Base-by-base conservation (phyloP, 768 basidiomycete genomes). In the Tulasnella sp. region DNA sequence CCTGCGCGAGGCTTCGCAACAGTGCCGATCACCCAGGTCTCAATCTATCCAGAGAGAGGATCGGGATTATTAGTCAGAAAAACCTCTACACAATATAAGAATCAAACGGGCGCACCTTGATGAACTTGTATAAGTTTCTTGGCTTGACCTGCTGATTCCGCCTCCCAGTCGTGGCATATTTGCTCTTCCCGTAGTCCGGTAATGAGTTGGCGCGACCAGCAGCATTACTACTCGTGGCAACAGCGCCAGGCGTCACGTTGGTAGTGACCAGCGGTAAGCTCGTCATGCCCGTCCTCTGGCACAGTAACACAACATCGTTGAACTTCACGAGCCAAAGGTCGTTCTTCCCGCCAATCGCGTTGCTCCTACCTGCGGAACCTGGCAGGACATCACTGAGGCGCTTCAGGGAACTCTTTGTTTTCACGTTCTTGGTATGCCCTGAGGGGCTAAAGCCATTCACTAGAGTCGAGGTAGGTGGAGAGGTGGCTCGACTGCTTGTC, bases 301-400 rank as follows among this genome's bases (percentile, higher is more conserved):
- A 98, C 48, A 92, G 80, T 38, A 99, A 73, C 4, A 92, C 85
- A 48, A 99, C 95, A 68, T 99, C 96, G 58, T 93, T 94, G 76
- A 99, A 97, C 13, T 85, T 82, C 1, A 99, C 89, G 56, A 94
- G 78, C 96, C 96, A 99, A 45, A 92, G 68, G 66, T 99, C 95
- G 67, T 85, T 84, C 75, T 86, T 88, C 30, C 85, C 67, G 68
- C 84, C 75, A 27, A 80, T 59, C n/a, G 62, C 52, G 11, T 65
- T 61, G 19, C 60, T 45, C 7, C 76, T 77, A 10, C 30, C 24
- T 13, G 65, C 66, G 44, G 75, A 75, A 11, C 77, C 71, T 0
- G 78, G 71, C 21, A 96, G 76, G n/a, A 92, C 88, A 67, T 96
- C 93, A 68, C 87, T 92, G 50, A 97, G 73, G 4, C 92, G 83